These are phyloP conservation scores for Cytospora schulzeri DNA, from an alignment of 2,329 filamentous ascomycete genomes.

Conservation along the genomic window DNA sequence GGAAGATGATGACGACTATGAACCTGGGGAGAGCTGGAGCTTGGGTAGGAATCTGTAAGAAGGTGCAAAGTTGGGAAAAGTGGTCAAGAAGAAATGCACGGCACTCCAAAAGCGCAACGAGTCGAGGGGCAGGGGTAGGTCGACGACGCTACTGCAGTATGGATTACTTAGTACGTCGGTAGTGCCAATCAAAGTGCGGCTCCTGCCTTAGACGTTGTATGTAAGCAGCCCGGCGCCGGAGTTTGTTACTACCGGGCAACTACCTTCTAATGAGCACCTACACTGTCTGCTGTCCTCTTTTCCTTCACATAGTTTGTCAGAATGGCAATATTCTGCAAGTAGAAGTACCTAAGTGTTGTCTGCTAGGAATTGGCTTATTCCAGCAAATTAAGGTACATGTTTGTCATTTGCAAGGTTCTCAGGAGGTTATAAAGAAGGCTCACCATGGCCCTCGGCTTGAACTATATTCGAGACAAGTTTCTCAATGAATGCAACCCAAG, in stretches of 20 bases:
- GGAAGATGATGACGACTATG: conserved; percentile 12
- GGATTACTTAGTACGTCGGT: not conserved
- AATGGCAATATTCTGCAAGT: no score
- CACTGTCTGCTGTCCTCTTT: not conserved
- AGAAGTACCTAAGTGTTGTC: not conserved
- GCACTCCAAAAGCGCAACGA: conserved; percentile 19
- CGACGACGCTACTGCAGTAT: conserved; percentile 15
- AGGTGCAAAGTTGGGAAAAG: conserved; percentile 20
- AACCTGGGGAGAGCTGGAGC: conserved; percentile 3
- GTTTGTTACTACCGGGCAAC: not conserved
- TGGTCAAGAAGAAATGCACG: conserved; percentile 24
- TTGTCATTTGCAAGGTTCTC: not conserved
- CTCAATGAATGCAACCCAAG: not conserved
- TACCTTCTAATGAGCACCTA: not conserved
- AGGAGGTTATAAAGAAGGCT: not conserved
- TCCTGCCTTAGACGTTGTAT: conserved; percentile 8
- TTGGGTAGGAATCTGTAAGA: conserved; percentile 9
- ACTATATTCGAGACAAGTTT: not conserved
- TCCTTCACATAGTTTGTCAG: not conserved
- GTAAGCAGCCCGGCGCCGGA: not conserved
- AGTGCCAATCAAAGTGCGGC: conserved; percentile 21
- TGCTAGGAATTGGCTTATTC: not conserved
- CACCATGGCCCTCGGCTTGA: not conserved
- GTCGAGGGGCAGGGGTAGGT: conserved; percentile 22
- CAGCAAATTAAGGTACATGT: not conserved